Evolutionary conservation across 1,284 basidiomycete species (phyloP).

Genomic region (Neotropicomus parvogracilis): DNA sequence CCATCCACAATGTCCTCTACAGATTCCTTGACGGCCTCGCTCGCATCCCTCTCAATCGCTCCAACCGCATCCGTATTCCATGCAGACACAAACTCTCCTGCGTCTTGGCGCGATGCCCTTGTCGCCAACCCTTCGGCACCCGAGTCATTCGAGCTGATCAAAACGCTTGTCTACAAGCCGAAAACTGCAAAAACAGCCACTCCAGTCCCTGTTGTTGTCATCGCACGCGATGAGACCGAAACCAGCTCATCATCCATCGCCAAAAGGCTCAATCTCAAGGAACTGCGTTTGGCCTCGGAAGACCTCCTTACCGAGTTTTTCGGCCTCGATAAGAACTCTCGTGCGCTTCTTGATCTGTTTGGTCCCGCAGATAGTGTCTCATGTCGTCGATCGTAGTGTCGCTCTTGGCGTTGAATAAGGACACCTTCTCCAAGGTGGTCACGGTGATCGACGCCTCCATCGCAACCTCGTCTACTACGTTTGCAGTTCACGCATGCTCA

Average conservation of each 20-base stretch:
- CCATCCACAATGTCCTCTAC: conserved; percentile 22
- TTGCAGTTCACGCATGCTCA: conserved; percentile 75
- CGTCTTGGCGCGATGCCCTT: conserved; percentile 66
- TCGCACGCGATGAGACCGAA: conserved; percentile 82
- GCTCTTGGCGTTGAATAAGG: conserved; percentile 66
- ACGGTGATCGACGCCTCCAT: conserved; percentile 79
- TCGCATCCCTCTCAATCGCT: conserved; percentile 52
- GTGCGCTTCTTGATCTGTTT: conserved; percentile 44
- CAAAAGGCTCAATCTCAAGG: conserved; percentile 85
- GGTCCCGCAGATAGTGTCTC: neutral
- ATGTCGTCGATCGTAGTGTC: conserved; percentile 54
- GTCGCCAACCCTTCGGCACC: conserved; percentile 48
- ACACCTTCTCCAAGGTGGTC: conserved; percentile 73
- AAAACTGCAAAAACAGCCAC: conserved; percentile 87
- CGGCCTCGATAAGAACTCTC: conserved; percentile 78
- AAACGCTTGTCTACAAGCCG: conserved; percentile 86
- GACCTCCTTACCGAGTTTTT: conserved; percentile 89
- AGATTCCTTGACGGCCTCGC: conserved; percentile 28
- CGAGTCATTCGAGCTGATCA: conserved; percentile 64
- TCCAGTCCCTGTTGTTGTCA: conserved; percentile 82
- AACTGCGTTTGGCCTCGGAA: conserved; percentile 83
- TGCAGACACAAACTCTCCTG: conserved; percentile 55
- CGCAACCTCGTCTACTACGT: conserved; percentile 55
- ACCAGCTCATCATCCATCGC: conserved; percentile 73
- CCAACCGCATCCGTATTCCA: conserved; percentile 53